These are phyloP conservation scores for Digitaria exilis DNA, from an alignment of 202 grass and related monocot species.

Conservation along the genomic window DNA sequence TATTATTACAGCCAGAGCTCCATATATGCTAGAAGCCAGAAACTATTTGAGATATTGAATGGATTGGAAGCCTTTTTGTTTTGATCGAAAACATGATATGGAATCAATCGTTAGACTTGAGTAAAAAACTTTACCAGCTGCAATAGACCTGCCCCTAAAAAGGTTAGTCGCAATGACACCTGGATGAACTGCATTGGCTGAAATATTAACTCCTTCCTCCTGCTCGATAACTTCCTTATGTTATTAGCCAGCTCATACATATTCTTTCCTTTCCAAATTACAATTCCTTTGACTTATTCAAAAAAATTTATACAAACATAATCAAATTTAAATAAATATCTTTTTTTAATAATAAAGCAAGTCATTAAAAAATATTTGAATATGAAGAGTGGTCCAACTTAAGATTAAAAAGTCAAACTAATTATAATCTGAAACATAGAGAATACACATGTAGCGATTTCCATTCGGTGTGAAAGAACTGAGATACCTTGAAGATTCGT, in stretches of 20 bases:
- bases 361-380: no score
- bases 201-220: constrained; percentile 68
- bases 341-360: no score
- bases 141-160: constrained; percentile 60
- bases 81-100: no score
- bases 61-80: not conserved
- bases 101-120: not conserved
- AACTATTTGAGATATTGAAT: not conserved
- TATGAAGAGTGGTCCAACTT: no score
- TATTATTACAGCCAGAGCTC: not conserved
- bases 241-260: not conserved
- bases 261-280: no score
- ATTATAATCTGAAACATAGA: no score
- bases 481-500: constrained; percentile 54
- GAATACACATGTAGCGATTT: not conserved
- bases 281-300: no score
- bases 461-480: not conserved
- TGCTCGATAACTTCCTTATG: not conserved
- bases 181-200: constrained; percentile 76
- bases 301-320: no score
- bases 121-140: constrained; percentile 43
- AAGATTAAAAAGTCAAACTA: no score
- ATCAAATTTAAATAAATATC: no score
- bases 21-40: not conserved
- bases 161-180: constrained; percentile 65